Evolutionary conservation across 306 rosid species (phyloP), one percentile per base, ranked within the genome.

Genomic region (Vicia villosa): DNA sequence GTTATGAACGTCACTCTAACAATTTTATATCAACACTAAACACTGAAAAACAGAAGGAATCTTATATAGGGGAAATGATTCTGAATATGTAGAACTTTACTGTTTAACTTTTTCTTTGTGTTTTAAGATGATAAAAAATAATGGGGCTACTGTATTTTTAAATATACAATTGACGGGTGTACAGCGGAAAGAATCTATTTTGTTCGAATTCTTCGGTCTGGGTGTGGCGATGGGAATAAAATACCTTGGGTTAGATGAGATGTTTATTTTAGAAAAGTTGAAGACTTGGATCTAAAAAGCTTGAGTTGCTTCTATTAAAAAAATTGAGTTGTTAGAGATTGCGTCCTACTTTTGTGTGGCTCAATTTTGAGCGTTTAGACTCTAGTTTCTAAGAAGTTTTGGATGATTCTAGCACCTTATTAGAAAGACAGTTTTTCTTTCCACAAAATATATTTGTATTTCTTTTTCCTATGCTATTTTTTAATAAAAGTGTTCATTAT

Each of bases 21-120:
- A 13, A 20, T 9, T 20, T 51, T 19, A 51, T 51, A 24, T 12
- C 61, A 55, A 12, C 37, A 55, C 17, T 22, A 55, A 55, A 55
- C 61, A 55, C 61, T 6, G 17, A 55, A 55, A n/a, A 55, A 24
- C 61, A 55, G 37, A 13, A 55, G 10, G 61, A 55, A 24, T 55
- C 61, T 55, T 24, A 24, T 13, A 16, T 13, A 24, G 1, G 36
- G 61, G 37, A 10, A 55, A 24, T 55, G 24, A 55, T 24, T 13
- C 36, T 54, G 34, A 22, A 54, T 24, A 13, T 37, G 17, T 55
- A 24, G 2, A 55, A 6, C 61, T 12, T 55, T 2, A 55, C 10
- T 55, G 61, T 55, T 55, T 22, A 22, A 13, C 10, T 22, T 24
- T 55, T 24, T 55, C 17, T 13, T 55, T 20, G 11, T 51, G 0